These are phyloP conservation scores for Blepharisma undulans DNA, from an alignment of 169 alveolate genomes.

Conservation along the genomic window DNA sequence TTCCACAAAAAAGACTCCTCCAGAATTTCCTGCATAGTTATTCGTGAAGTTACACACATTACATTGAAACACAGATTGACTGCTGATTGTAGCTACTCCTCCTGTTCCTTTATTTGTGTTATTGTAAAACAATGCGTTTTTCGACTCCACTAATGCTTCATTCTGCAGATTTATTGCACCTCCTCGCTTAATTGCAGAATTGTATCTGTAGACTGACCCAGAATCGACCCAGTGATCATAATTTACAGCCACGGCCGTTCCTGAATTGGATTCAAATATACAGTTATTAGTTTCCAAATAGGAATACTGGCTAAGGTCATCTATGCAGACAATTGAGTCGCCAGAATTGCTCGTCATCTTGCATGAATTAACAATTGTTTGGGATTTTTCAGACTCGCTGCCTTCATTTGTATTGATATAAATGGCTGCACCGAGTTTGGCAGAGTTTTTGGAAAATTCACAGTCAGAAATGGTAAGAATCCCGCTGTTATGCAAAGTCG, in stretches of 20 bases:
- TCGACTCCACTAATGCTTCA: neutral
- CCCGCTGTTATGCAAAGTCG: neutral
- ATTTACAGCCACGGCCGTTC: neutral
- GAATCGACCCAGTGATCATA: neutral
- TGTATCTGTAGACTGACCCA: neutral
- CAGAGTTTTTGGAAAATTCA: neutral
- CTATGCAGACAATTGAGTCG: neutral
- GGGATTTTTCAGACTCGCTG: neutral
- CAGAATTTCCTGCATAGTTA: neutral
- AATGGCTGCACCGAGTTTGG: neutral
- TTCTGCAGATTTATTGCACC: neutral
- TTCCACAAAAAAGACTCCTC: neutral
- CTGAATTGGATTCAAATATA: neutral
- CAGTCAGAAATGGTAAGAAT: neutral
- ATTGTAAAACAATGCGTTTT: neutral
- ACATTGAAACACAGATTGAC: neutral
- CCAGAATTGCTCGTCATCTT: neutral
- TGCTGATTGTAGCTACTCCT: neutral
- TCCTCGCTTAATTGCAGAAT: neutral
- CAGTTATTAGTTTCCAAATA: neutral
- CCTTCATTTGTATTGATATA: neutral
- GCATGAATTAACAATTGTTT: neutral
- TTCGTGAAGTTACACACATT: neutral
- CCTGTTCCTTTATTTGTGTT: neutral
- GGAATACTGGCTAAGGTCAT: neutral